Percentiles rank a stretch among this genome's conserved stretches.
Conservation (phyloP, 2,329 filamentous ascomycete species). For the Thielaviopsis musarum region DNA sequence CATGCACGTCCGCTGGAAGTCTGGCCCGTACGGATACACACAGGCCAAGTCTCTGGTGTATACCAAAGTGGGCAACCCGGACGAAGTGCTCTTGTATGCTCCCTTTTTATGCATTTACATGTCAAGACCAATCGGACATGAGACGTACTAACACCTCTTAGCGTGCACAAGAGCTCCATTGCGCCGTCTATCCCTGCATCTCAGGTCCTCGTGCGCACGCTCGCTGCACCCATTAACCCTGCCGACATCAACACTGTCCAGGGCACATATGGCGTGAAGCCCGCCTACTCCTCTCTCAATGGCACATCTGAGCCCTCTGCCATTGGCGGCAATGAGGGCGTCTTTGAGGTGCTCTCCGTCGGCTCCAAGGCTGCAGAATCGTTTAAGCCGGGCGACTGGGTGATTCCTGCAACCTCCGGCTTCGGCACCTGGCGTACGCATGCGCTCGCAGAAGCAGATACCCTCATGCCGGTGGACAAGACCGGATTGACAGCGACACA, state of each 20-base stretch:
- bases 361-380: conserved; percentile 34
- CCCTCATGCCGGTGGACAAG: conserved; percentile 54
- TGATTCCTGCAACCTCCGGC: conserved; percentile 66
- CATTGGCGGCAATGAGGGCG: conserved; percentile 78
- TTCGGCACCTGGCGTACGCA: conserved; percentile 96
- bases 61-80: conserved; percentile 56
- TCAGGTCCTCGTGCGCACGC: conserved; percentile 63
- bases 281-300: conserved; percentile 56
- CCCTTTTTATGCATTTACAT: too few species aligned
- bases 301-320: conserved; percentile 63
- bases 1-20: conserved; percentile 29
- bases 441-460: conserved; percentile 41
- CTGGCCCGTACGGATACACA: conserved; percentile 60
- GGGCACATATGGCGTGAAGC: conserved; percentile 82
- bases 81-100: conserved; percentile 45
- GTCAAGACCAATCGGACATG: too few species aligned
- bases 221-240: conserved; percentile 87
- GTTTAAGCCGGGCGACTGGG: conserved; percentile 73
- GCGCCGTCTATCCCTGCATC: conserved; percentile 50
- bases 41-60: conserved; percentile 73
- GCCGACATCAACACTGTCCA: conserved; percentile 97
- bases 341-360: conserved; percentile 68
- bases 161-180: conserved; percentile 60
- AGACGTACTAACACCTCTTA: conserved; percentile 15
- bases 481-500: conserved; percentile 57